Conservation (phyloP, 2,329 filamentous ascomycete genomes). For the Tympanopsis confertula region DNA sequence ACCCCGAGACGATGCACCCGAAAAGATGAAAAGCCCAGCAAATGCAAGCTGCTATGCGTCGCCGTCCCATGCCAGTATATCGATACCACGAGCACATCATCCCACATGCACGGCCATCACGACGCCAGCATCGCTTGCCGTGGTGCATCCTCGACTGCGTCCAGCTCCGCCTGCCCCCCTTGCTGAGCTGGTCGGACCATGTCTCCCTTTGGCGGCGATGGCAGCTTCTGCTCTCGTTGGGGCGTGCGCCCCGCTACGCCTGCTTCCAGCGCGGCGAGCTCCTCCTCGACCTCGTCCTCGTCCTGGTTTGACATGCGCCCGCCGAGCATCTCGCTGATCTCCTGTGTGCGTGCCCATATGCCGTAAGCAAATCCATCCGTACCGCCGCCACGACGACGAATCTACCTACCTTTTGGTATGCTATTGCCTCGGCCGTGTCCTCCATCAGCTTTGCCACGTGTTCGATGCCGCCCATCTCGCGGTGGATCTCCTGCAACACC, state of each 20-base stretch:
- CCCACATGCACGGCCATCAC: too few species aligned
- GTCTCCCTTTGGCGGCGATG: too few species aligned
- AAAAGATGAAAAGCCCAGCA: too few species aligned
- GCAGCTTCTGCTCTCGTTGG: too few species aligned
- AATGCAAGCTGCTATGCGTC: too few species aligned
- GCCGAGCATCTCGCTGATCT: conserved; percentile 83
- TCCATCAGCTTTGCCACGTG: conserved; percentile 91
- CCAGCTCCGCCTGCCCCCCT: too few species aligned
- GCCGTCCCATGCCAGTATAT: too few species aligned
- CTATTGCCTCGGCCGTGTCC: conserved; percentile 78
- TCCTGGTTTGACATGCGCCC: conserved; percentile 85
- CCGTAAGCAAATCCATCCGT: background rate
- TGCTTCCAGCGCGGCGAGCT: conserved; percentile 69
- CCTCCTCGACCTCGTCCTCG: conserved; percentile 95
- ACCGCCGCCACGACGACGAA: conserved; percentile 2
- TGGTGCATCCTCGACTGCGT: too few species aligned
- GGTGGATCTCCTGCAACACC: conserved; percentile 81
- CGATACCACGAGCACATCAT: too few species aligned
- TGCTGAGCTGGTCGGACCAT: too few species aligned
- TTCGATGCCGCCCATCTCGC: conserved; percentile 90
- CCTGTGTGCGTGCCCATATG: conserved; percentile 34
- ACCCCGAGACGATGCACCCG: too few species aligned
- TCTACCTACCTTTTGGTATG: conserved; percentile 68
- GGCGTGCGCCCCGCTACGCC: conserved; percentile 32
- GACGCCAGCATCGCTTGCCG: too few species aligned